Evolutionary conservation across 2,329 filamentous ascomycete species (phyloP), one percentile per base, ranked within the genome.

Genomic region (Fusarium sp.): DNA sequence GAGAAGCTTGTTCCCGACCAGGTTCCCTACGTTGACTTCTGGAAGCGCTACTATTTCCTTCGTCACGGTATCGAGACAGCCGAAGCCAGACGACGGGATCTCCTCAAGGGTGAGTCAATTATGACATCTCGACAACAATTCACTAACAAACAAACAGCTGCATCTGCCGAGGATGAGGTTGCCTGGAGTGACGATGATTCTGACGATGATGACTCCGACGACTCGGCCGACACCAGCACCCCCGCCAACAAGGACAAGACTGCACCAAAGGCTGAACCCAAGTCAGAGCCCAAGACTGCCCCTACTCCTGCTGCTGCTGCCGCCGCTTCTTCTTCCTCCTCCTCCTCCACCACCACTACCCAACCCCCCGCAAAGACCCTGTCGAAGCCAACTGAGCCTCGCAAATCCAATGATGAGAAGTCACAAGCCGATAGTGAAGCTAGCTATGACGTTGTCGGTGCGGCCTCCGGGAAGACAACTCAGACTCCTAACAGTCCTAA

Each of bases 21-120:
- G 73, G 93, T 98, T n/a, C 87, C 94, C 34, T 99, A 99, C 76
- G 87, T 85, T 55, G 88, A 92, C 55, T 99, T 99, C 79, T 99
- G 96, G 95, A 92, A 88, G 78, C 87, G 96, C 59, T 99, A 99
- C 81, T 98, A 98, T 79, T 99, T 97, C 83, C 82, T 98, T 68
- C 87, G 95, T 75, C 92, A 97, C 76, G 93, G 96, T 18, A 92
- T 99, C 68, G 95, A 98, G 83, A 94, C 92, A 27, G 94, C 97
- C 61, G 96, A 99, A 82, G 90, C 92, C 75, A 90, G 93, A 79
- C 87, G 96, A 79, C 90, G 92, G 74, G 96, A 99, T 79, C 86
- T 99, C 59, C 84, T 99, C 23, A 97, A 97, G 81, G 95, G 95
- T 97, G 84, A 68, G 87, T 80, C 57, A 42, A 56, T 48, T 20